phyloP scores from a whole-genome alignment of 1,284 basidiomycete species.

The Ganoderma meredithae region DNA sequence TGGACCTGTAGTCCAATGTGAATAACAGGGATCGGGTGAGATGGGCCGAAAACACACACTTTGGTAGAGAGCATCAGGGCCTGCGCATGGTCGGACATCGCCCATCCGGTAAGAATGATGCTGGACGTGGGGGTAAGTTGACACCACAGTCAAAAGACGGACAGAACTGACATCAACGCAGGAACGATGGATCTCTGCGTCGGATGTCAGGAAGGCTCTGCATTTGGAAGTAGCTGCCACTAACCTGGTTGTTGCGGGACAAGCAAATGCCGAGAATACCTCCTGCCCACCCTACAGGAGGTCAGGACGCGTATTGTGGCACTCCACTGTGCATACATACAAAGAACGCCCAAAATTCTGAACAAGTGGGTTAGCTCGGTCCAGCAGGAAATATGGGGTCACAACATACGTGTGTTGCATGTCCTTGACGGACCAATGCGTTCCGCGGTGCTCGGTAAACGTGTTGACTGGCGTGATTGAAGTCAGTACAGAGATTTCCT shows the following conservation, averaged over 20 bases:
- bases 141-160: constrained; percentile 14
- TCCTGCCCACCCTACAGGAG: constrained; percentile 84
- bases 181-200: constrained; percentile 81
- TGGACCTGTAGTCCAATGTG: constrained; percentile 67
- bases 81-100: constrained; percentile 93
- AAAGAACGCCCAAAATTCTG: constrained; percentile 53
- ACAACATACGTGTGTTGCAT: constrained; percentile 88
- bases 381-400: background rate
- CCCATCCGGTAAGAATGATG: constrained; percentile 92
- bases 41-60: constrained; percentile 52
- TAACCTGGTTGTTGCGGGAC: constrained; percentile 79
- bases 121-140: constrained; percentile 46
- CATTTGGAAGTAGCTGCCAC: constrained; percentile 17
- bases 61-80: constrained; percentile 85
- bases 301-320: background rate
- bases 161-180: constrained; percentile 71
- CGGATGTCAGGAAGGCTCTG: constrained; percentile 7
- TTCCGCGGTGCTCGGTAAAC: constrained; percentile 90
- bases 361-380: background rate
- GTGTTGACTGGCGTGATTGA: constrained; percentile 72
- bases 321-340: constrained; percentile 38
- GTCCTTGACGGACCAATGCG: constrained; percentile 88
- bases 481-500: background rate
- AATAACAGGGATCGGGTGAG: background rate
- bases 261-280: constrained; percentile 90